Base-by-base conservation (phyloP, 2,329 filamentous ascomycete species). In the Tolypocladium ophioglossoides region DNA sequence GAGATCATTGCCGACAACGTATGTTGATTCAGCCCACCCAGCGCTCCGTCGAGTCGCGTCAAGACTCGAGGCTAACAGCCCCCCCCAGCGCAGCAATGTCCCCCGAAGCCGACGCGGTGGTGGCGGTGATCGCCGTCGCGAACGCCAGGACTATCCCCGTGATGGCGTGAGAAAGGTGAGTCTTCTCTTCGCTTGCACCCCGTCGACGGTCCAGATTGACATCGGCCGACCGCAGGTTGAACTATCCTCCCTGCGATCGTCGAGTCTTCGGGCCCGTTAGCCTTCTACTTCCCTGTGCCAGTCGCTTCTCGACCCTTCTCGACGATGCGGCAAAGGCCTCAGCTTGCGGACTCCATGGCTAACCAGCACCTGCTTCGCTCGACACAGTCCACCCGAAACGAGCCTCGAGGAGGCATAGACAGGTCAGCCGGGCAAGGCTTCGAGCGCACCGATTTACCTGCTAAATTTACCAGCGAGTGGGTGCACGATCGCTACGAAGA, bases 401-500 rank as follows among this genome's bases (percentile, higher is more conserved):
- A 86, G 57, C 75, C 78, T 58, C 78, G 82, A 72, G 44, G 27
- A 20, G 84, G 86, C 69, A 75, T 89, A 64, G 85, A 90, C 70
- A 82, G 82, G 86, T 90, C 70, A 58, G 81, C 44, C 27, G 27
- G 20, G 27, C 44, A 30, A 9, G 18, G 10, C 27, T 10, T 14
- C 18, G 14, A 20, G 44, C 18, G 44, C 27, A 14, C 27, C 27
- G 27, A 34, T 14, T 8, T 70, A 57, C 70, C 62, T 53, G 46
- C 39, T 46, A 27, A 55, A 37, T 30, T 16, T 5, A 53, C 27
- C 59, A 89, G 89, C 66, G 91, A 95, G 77, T 96, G 91, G 91
- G 89, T 96, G 62, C 91, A 96, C 70, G 89, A 95, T 74, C 88
- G 85, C 68, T 95, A 84, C 68, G 88, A 94, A 69, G 88, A 89